Evolutionary conservation across 495 filamentous ascomycete genomes (phyloP).

Genomic region (Trichoderma erinaceum): DNA sequence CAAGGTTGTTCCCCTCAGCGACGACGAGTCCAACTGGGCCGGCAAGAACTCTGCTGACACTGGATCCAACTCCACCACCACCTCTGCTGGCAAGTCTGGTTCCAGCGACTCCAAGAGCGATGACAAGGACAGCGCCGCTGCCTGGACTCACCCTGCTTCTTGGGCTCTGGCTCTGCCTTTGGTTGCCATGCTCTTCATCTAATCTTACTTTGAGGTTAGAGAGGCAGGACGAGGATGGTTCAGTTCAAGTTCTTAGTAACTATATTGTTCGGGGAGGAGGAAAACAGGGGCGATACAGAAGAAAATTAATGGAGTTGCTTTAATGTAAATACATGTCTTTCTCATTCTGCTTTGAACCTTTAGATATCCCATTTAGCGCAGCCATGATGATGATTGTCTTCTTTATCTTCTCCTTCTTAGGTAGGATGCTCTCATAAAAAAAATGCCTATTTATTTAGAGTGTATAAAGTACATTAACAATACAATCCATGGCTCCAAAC

Average conservation of each 20-base stretch:
- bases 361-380: slow-evolving; percentile 14
- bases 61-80: background rate
- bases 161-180: background rate
- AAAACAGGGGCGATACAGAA: background rate
- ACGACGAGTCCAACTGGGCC: slow-evolving; percentile 33
- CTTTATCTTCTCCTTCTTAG: background rate
- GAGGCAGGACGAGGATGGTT: background rate
- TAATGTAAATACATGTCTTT: slow-evolving; percentile 12
- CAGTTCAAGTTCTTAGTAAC: background rate
- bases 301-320: slow-evolving; percentile 11
- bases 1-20: slow-evolving; percentile 36
- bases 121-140: slow-evolving; percentile 11
- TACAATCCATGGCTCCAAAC: background rate
- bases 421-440: too few relatives aligned
- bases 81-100: background rate
- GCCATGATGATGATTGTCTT: slow-evolving; percentile 15
- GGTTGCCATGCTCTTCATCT: slow-evolving; percentile 14
- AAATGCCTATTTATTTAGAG: background rate
- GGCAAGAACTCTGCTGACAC: slow-evolving; percentile 13
- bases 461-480: background rate
- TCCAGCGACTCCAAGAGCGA: background rate
- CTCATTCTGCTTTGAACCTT: slow-evolving; percentile 10
- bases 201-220: background rate
- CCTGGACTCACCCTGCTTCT: background rate
- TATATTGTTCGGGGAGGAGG: background rate